A percentile compares a stretch with the other conserved stretches of the same genome.
phyloP scores from a whole-genome alignment of 2,329 filamentous ascomycete species.

The Tolypocladium guangdongense region DNA sequence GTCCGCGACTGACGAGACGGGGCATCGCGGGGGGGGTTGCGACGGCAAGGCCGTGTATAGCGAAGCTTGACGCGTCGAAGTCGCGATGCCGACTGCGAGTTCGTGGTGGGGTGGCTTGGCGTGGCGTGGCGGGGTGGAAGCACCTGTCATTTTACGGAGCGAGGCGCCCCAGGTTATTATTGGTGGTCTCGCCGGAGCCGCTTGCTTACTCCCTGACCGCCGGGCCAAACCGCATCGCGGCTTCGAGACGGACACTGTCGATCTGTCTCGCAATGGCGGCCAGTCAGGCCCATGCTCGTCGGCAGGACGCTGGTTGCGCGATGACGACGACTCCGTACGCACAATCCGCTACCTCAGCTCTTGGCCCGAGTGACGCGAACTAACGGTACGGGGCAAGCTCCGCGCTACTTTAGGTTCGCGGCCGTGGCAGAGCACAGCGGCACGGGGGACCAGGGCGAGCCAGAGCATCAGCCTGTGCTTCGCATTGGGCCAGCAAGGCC shows the following conservation, averaged over 20 bases:
- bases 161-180: too few relatives aligned
- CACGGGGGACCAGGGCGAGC: too few relatives aligned
- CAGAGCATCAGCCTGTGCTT: too few relatives aligned
- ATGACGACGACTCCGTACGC: background rate
- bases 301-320: background rate
- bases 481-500: too few relatives aligned
- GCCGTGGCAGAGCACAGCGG: too few relatives aligned
- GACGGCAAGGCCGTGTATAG: background rate
- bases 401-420: too few relatives aligned
- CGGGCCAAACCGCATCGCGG: too few relatives aligned
- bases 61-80: too few relatives aligned
- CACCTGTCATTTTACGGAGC: too few relatives aligned
- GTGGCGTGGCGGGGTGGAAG: background rate
- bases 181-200: background rate
- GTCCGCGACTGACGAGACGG: constrained; percentile 18
- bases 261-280: background rate
- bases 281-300: background rate
- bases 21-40: constrained; percentile 15
- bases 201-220: background rate
- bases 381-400: too few relatives aligned
- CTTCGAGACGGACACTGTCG: too few relatives aligned
- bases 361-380: too few relatives aligned
- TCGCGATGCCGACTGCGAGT: background rate
- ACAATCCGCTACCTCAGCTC: background rate
- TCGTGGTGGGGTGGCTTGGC: background rate